Conservation (phyloP, 768 basidiomycete genomes). For the Psilocybe cyanescens region DNA sequence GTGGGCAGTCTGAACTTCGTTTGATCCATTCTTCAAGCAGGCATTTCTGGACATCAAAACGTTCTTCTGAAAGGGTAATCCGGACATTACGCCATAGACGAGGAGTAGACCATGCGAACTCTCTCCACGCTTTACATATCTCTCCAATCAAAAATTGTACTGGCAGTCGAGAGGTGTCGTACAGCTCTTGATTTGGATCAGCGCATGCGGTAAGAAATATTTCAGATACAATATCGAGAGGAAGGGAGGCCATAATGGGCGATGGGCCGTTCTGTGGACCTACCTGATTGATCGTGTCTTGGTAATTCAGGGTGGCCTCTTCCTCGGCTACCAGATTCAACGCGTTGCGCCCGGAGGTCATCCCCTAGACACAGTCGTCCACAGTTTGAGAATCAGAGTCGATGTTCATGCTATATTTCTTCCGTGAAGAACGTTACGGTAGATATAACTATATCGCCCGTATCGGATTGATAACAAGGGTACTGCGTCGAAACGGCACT, state of each 20-base stretch:
- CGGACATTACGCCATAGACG: neutral
- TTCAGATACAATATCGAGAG: neutral
- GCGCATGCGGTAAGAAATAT: neutral
- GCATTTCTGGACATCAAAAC: neutral
- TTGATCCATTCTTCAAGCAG: conserved; percentile 1
- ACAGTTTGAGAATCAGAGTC: no score
- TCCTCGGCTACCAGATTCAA: no score
- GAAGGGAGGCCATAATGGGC: neutral
- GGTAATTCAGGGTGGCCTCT: no score
- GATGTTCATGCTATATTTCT: no score
- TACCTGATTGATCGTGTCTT: neutral
- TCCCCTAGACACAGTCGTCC: no score
- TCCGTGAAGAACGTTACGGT: no score
- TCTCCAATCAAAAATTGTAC: neutral
- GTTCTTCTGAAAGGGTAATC: neutral
- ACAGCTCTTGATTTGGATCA: no score
- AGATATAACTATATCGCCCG: no score
- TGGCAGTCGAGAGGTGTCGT: neutral
- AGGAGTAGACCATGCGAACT: neutral
- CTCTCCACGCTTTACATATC: neutral
- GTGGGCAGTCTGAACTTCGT: neutral
- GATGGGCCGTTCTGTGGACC: neutral
- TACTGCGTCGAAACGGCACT: no score
- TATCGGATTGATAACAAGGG: no score
- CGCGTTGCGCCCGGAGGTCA: no score